These are phyloP conservation scores for Papiliotrema flavescens DNA, from an alignment of 1,284 basidiomycete species.

Conservation along the genomic window DNA sequence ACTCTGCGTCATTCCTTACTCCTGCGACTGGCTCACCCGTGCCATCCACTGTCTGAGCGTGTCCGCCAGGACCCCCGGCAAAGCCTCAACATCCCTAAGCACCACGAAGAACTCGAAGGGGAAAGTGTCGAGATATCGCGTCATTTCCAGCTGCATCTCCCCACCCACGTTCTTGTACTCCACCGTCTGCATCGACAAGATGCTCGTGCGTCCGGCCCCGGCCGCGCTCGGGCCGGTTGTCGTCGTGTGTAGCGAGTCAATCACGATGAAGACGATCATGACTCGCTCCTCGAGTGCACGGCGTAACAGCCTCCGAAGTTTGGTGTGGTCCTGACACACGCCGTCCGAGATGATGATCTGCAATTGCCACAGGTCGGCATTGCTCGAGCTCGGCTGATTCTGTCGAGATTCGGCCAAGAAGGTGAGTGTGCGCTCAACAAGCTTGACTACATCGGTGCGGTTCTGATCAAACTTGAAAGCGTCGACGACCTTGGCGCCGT, in stretches of 20 bases:
- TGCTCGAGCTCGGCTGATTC: slow-evolving; percentile 56
- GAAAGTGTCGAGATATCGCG: slow-evolving; percentile 91
- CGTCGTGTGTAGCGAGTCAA: slow-evolving; percentile 69
- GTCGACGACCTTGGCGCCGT: slow-evolving; percentile 73
- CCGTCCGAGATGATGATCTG: slow-evolving; percentile 99
- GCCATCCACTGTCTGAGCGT: slow-evolving; percentile 78
- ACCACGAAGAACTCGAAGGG: slow-evolving; percentile 98
- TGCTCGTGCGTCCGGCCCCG: slow-evolving; percentile 46
- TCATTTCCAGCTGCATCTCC: slow-evolving; percentile 79
- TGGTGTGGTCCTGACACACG: slow-evolving; percentile 92
- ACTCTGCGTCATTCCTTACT: slow-evolving; percentile 19
- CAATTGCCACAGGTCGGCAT: slow-evolving; percentile 88
- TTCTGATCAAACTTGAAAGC: slow-evolving; percentile 88
- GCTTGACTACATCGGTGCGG: slow-evolving; percentile 80
- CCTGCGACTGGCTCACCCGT: slow-evolving; percentile 45
- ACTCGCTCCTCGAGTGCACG: slow-evolving; percentile 86
- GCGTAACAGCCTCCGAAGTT: slow-evolving; percentile 72
- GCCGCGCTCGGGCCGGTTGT: slow-evolving; percentile 12
- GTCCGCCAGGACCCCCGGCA: slow-evolving; percentile 87
- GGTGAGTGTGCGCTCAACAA: slow-evolving; percentile 78
- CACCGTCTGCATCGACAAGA: slow-evolving; percentile 89
- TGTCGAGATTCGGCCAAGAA: slow-evolving; percentile 74
- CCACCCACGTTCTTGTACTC: slow-evolving; percentile 84
- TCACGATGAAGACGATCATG: slow-evolving; percentile 94
- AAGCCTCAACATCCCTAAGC: slow-evolving; percentile 79